These are phyloP conservation scores for Sporormia fimetaria DNA, from an alignment of 495 filamentous ascomycete species.

Conservation along the genomic window DNA sequence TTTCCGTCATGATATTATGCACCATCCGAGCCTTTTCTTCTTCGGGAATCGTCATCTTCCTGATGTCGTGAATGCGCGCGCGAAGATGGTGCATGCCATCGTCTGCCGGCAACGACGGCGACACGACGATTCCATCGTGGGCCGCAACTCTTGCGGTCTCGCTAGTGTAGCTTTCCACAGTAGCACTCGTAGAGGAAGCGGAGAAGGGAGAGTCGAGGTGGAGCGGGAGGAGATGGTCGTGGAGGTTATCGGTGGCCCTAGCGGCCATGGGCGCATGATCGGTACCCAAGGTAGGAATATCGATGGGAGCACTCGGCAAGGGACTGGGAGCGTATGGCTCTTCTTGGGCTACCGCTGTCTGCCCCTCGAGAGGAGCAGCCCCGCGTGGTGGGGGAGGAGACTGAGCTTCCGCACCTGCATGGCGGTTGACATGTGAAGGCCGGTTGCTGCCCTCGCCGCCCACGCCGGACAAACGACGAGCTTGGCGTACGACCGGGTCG, in stretches of 20 bases:
- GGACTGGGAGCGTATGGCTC: too few species aligned
- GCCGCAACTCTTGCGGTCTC: conserved; percentile 4
- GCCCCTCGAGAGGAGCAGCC: neutral
- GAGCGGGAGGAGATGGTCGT: conserved; percentile 30
- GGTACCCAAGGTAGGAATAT: conserved; percentile 11
- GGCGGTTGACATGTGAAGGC: conserved; percentile 22
- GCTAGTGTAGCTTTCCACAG: neutral
- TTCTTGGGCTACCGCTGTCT: neutral
- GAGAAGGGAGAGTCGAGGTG: conserved; percentile 8
- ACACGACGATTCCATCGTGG: conserved; percentile 22
- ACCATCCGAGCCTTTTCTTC: conserved; percentile 72
- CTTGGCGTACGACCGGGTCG: conserved; percentile 65
- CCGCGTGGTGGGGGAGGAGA: neutral
- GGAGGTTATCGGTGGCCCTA: conserved; percentile 26
- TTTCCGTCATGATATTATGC: conserved; percentile 71
- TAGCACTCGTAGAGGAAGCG: neutral
- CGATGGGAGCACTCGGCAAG: conserved; percentile 4
- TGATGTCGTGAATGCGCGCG: conserved; percentile 65
- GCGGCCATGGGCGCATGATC: conserved; percentile 24
- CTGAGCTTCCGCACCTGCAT: too few species aligned
- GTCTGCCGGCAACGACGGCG: conserved; percentile 61
- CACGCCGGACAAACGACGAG: conserved; percentile 52
- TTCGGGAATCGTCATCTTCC: conserved; percentile 49
- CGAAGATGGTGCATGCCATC: conserved; percentile 79
- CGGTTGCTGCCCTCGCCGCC: conserved; percentile 23